These are phyloP conservation scores for Trichoderma orchidacearum DNA, from an alignment of 495 filamentous ascomycete genomes.

Conservation along the genomic window DNA sequence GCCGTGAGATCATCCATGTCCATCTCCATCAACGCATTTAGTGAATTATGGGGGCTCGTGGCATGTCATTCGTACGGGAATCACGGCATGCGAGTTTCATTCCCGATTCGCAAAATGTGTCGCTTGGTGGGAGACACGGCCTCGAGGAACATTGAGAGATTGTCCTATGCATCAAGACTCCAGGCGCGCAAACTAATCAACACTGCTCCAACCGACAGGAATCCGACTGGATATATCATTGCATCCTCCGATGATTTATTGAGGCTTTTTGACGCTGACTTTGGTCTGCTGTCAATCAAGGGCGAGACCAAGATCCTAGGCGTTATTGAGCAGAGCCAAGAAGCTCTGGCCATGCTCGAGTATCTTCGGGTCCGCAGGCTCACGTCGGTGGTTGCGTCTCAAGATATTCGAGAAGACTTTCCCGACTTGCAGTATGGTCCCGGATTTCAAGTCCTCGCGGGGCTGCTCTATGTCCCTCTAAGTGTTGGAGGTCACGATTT, in stretches of 20 bases:
- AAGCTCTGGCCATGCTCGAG: slow-evolving; percentile 74
- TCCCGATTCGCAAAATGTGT: slow-evolving; percentile 89
- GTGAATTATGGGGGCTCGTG: slow-evolving; percentile 81
- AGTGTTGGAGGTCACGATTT: slow-evolving; percentile 69
- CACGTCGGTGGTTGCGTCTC: slow-evolving; percentile 64
- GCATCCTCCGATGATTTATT: slow-evolving; percentile 81
- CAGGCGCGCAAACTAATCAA: slow-evolving; percentile 74
- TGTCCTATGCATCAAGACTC: slow-evolving; percentile 74
- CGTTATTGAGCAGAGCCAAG: slow-evolving; percentile 59
- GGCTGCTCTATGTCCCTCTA: slow-evolving; percentile 71
- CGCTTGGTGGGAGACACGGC: slow-evolving; percentile 79
- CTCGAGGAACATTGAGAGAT: slow-evolving; percentile 76
- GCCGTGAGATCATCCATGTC: slow-evolving; percentile 85
- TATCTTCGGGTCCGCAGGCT: slow-evolving; percentile 68
- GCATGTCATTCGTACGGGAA: slow-evolving; percentile 73
- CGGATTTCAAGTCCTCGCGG: slow-evolving; percentile 68
- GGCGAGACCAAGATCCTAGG: slow-evolving; percentile 85
- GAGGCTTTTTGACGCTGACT: slow-evolving; percentile 79
- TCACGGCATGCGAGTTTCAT: slow-evolving; percentile 75
- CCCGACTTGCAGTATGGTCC: slow-evolving; percentile 70
- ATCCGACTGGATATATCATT: slow-evolving; percentile 85
- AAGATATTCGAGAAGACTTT: slow-evolving; percentile 68
- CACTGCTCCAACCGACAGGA: slow-evolving; percentile 62
- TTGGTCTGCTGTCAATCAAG: slow-evolving; percentile 70
- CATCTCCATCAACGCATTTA: slow-evolving; percentile 78